Conservation (phyloP, 2,329 filamentous ascomycete species). For the Fusarium austroafricanum region DNA sequence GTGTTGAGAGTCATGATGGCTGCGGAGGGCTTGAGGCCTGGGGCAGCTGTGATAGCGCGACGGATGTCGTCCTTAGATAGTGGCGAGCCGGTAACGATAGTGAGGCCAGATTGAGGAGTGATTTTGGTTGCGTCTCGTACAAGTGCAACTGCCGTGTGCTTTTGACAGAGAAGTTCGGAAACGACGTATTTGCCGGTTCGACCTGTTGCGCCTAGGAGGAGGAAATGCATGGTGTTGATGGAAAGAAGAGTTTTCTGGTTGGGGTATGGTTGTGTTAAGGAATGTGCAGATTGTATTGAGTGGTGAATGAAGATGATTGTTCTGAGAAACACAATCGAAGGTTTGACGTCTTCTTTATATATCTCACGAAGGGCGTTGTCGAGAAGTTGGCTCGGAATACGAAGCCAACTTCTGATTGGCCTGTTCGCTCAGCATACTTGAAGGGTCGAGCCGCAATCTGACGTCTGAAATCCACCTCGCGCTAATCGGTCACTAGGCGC, state of each 20-base stretch:
- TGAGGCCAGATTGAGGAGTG: constrained; percentile 44
- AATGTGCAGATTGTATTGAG: too few species aligned
- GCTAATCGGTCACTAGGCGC: background rate
- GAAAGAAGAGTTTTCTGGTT: background rate
- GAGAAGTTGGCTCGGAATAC: background rate
- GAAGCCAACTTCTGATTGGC: constrained; percentile 22
- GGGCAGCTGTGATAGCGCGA: constrained; percentile 39
- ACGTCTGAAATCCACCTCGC: too few species aligned
- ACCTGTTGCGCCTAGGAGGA: constrained; percentile 58
- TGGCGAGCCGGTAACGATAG: constrained; percentile 51
- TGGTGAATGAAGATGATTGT: too few species aligned
- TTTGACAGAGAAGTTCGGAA: constrained; percentile 52
- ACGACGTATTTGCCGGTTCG: constrained; percentile 58
- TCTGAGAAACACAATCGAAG: background rate
- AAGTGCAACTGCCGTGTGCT: constrained; percentile 54
- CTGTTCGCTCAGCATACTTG: constrained; percentile 26
- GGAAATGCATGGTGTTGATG: constrained; percentile 50
- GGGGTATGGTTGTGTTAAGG: fast-evolving
- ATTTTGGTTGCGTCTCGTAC: constrained; percentile 48
- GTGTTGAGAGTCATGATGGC: constrained; percentile 56
- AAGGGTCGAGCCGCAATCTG: background rate
- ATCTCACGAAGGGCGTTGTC: background rate
- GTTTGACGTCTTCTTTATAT: constrained; percentile 12
- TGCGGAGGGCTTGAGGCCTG: constrained; percentile 43
- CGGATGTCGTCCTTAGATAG: constrained; percentile 51